Evolutionary conservation across 495 filamentous ascomycete species (phyloP).

Genomic region (Sphaerosporella brunnea): DNA sequence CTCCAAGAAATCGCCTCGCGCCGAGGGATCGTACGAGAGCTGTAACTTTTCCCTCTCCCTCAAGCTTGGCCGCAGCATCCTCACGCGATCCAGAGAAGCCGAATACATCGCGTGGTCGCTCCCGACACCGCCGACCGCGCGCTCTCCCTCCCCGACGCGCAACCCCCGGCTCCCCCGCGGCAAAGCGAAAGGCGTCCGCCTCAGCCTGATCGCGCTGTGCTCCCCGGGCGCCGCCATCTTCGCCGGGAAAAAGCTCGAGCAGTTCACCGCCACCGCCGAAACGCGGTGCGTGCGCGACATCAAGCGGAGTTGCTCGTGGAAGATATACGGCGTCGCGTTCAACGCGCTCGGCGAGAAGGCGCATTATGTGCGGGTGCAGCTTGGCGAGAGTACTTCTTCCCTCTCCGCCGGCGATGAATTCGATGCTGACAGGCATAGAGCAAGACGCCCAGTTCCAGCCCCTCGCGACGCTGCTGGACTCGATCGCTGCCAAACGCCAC

Average conservation of each 20-base stretch:
- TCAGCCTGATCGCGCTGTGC: conserved; percentile 14
- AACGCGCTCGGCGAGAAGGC: conserved; percentile 7
- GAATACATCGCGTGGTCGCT: conserved; percentile 21
- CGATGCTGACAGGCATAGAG: not conserved
- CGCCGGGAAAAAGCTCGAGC: not conserved
- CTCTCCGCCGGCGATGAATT: too few relatives aligned
- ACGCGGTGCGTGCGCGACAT: conserved; percentile 24
- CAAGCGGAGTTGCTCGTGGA: conserved; percentile 21
- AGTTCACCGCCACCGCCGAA: conserved; percentile 5
- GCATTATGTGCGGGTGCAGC: conserved; percentile 19
- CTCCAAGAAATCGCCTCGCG: conserved; percentile 4
- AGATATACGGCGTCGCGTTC: conserved; percentile 19
- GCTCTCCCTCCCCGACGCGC: not conserved
- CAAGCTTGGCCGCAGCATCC: not conserved
- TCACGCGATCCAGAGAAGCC: conserved; percentile 8
- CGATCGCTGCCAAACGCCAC: conserved; percentile 21
- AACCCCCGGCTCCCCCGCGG: conserved; percentile 8
- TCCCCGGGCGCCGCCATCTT: conserved; percentile 11
- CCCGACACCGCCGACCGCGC: not conserved
- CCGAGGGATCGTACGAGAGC: conserved; percentile 1
- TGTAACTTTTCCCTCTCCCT: not conserved
- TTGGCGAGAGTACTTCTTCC: conserved; percentile 2
- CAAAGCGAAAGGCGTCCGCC: conserved; percentile 3
- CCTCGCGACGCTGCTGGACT: conserved; percentile 13
- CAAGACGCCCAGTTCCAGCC: not conserved